phyloP scores from a whole-genome alignment of 495 filamentous ascomycete species.

The Polyplosphaeria fusca region DNA sequence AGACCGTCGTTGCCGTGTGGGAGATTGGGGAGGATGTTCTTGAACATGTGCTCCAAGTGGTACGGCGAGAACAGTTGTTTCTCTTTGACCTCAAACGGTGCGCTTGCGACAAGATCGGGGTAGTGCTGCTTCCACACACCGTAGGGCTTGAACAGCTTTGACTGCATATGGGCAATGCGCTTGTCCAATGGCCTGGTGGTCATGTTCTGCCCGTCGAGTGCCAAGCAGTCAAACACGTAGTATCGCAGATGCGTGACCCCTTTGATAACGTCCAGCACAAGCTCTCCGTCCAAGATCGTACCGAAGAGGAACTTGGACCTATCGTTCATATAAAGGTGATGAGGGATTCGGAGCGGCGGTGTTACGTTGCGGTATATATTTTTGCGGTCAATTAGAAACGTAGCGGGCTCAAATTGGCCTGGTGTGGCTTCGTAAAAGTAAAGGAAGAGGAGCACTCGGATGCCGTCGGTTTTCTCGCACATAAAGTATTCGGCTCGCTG shows the following conservation, averaged over 20 bases:
- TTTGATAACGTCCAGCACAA: constrained; percentile 71
- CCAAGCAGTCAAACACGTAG: constrained; percentile 83
- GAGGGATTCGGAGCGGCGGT: constrained; percentile 70
- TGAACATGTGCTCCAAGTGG: constrained; percentile 86
- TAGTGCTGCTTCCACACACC: constrained; percentile 52
- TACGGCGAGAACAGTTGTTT: constrained; percentile 87
- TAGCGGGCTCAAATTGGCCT: constrained; percentile 45
- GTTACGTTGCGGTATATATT: constrained; percentile 91
- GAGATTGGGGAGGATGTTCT: constrained; percentile 72
- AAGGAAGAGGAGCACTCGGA: constrained; percentile 90
- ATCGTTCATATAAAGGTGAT: constrained; percentile 55
- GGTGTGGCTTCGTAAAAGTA: constrained; percentile 52
- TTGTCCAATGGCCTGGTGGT: constrained; percentile 82
- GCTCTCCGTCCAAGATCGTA: constrained; percentile 88
- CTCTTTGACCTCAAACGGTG: constrained; percentile 76
- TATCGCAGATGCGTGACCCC: constrained; percentile 62
- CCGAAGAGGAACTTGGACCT: constrained; percentile 65
- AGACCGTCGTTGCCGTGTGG: constrained; percentile 93
- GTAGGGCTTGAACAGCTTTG: constrained; percentile 77
- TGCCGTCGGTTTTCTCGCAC: constrained; percentile 97
- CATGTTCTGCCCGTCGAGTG: constrained; percentile 65
- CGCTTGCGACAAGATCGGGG: constrained; percentile 64
- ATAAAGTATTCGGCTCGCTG: constrained; percentile 85
- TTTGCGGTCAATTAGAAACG: constrained; percentile 92
- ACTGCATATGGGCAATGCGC: constrained; percentile 79